A percentile compares a stretch with the other conserved stretches of the same genome.
These are phyloP conservation scores for Cryphonectria parasitica DNA, from an alignment of 2,329 filamentous ascomycete species.

Conservation along the genomic window DNA sequence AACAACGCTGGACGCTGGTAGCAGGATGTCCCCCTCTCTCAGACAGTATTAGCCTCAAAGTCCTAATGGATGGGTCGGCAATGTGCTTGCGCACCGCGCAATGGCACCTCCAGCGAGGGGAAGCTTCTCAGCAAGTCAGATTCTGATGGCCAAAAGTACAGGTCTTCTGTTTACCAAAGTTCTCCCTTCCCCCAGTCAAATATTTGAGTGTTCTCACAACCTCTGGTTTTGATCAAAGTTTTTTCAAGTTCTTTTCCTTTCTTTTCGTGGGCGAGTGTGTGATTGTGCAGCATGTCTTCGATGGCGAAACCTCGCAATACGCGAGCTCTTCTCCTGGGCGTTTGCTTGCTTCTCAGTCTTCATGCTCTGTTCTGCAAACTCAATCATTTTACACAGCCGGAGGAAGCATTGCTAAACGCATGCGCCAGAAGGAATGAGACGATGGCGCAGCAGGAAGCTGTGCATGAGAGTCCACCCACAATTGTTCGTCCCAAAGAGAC, in stretches of 20 bases:
- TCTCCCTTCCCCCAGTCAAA: not conserved
- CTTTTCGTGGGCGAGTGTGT: not conserved
- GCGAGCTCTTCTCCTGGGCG: not conserved
- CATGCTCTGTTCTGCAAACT: not conserved
- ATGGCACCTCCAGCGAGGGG: not conserved
- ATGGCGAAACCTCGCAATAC: not conserved
- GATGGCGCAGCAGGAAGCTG: not conserved
- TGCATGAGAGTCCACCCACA: not conserved
- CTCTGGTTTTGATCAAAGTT: not conserved
- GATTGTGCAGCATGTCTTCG: not conserved
- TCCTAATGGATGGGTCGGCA: not conserved
- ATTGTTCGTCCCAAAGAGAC: not conserved
- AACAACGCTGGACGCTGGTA: not conserved
- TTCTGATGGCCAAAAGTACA: not conserved
- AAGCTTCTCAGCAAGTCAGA: not conserved
- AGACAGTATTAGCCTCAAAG: not conserved
- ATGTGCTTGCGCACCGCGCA: not conserved
- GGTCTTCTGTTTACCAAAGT: not conserved
- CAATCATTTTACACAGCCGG: not conserved
- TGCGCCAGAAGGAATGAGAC: not conserved
- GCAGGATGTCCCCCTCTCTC: not conserved
- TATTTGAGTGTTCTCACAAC: not conserved
- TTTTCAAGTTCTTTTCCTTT: too few relatives aligned
- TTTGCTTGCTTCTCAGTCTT: not conserved
- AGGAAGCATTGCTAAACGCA: not conserved